phyloP scores from a whole-genome alignment of 2,329 filamentous ascomycete genomes.

The Elsinoe ampelina region DNA sequence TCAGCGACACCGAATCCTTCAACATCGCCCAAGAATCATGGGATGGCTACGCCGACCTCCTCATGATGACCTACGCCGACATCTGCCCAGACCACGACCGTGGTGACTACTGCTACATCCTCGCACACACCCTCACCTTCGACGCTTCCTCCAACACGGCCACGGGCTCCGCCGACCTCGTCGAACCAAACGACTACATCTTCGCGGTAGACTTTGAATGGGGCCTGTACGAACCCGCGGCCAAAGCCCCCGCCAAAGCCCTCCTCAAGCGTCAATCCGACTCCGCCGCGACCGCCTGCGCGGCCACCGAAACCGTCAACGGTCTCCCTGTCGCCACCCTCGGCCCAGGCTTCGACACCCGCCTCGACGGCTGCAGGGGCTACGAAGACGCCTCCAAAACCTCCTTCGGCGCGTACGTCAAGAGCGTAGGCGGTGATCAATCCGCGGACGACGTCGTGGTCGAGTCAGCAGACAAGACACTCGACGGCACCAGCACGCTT shows the following conservation, averaged over 20 bases:
- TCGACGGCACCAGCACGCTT: neutral
- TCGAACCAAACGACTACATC: neutral
- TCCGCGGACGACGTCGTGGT: neutral
- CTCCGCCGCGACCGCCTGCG: neutral
- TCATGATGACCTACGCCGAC: neutral
- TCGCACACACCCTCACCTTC: neutral
- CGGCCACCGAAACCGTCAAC: neutral
- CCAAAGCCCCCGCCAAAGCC: neutral
- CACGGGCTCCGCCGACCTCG: neutral
- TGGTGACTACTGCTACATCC: constrained; percentile 7
- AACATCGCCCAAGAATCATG: neutral
- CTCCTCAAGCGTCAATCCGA: neutral
- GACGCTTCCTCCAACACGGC: neutral
- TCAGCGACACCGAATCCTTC: neutral
- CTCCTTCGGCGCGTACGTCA: neutral
- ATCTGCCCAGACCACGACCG: neutral
- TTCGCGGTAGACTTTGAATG: neutral
- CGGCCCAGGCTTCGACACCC: neutral
- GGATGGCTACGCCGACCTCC: neutral
- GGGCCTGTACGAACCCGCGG: neutral
- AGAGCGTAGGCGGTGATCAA: neutral
- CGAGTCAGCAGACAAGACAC: neutral
- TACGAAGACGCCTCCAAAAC: neutral
- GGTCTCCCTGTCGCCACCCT: neutral
- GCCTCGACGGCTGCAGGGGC: constrained; percentile 1